Base-by-base conservation (phyloP, 2,329 filamentous ascomycete species). In the Colletotrichum sansevieriae region DNA sequence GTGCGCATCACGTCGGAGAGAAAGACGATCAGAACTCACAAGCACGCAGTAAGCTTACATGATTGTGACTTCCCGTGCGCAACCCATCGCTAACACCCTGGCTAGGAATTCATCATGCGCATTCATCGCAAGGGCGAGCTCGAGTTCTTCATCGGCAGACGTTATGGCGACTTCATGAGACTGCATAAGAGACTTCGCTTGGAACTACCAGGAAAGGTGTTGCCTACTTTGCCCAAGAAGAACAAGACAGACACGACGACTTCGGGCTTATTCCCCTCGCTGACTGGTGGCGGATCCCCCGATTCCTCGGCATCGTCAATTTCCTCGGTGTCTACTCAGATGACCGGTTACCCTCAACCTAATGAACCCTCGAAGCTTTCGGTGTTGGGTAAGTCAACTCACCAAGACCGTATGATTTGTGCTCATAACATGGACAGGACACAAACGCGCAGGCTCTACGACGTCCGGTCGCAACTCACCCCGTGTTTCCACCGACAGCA, bases 121-220 rank as follows among this genome's bases (percentile, higher is more conserved):
- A 92, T 98, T 35, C 95, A 95, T 81, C 88, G 89, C 73, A 90
- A 90, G 72, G 91, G 90, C 25, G 88, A 93, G 72, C 81, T 90
- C 15, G 94, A 97, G 74, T 84, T 91, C 72, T 96, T 93, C 76
- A 87, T 98, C 61, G 94, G 91, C 15, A 89, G 94, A 68, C 87
- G 95, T 73, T 99, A 97, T 78, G 93, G 95, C 37, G 94, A 97
- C 73, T 99, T 99, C 77, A 86, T 83, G 29, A 89, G 88, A 72
- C 84, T 99, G 68, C 91, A 97, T 78, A 95, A 92, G 79, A 87
- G 87, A 71, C 80, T 99, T 69, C 90, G 92, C 41, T 88, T 90
- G 12, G 96, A 99, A 79, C 85, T 98, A 62, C 96, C 96, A 0
- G 96, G 96, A 18, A 97, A 97, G 75, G 88, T 97, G 6, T 84